Base-by-base conservation (phyloP, 75 land plant genomes). In the Picea sitchensis region DNA sequence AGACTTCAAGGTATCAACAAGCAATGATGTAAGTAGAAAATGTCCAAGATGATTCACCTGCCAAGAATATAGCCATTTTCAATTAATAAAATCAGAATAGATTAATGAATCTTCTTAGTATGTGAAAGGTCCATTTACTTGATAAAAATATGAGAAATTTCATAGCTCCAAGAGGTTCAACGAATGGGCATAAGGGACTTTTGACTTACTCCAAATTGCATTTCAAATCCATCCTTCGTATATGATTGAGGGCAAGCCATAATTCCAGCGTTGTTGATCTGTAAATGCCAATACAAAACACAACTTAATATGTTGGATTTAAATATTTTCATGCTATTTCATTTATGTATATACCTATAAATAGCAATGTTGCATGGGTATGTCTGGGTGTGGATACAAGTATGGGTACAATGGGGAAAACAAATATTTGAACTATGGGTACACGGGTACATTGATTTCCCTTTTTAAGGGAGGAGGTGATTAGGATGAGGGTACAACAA, bases 11-110 rank as follows among this genome's bases (percentile, higher is more conserved):
- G 60, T 80, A 7, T 81, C 80, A 32, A 85, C 62, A 34, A 85
- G 80, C 31, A 85, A 34, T 0, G 75, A 63, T 18, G 84, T 85
- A 32, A 85, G 83, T 59, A 85, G 75, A 77, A 85, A 85, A 63
- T 85, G 86, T 26, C 86, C 86, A 63, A 85, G 58, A 65, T 85
- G 86, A 78, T 85, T 85, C 62, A 81, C 83, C 86, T 85, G 65
- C 12, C 56, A 76, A 76, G 36, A 64, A 26, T 41, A 78, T 20
- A 32, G 58, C 41, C 2, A 73, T 6, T 73, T 20, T 73, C 26
- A 26, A 18, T 73, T 73, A 73, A 32, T 32, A 18, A 73, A 73
- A 32, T 14, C 17, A 64, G 11, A 64, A 14, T 21, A 8, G 67
- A 9, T 64, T 26, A 64, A n/a, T 64, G 17, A 64, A 64, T 21